Evolutionary conservation across 1,284 basidiomycete species (phyloP).

Genomic region (Malassezia vespertilionis): DNA sequence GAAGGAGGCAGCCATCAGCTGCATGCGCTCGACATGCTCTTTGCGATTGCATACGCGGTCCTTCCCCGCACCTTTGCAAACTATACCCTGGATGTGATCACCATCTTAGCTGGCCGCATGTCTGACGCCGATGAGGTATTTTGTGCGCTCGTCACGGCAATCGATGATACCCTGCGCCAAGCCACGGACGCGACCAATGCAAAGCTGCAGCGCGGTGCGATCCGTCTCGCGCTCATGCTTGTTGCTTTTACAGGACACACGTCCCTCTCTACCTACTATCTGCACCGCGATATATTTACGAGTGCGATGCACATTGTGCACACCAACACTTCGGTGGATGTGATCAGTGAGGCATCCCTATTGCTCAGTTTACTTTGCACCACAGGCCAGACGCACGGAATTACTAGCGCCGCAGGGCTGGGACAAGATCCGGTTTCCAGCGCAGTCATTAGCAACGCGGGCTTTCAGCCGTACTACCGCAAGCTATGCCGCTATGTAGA

Average conservation of each 20-base stretch:
- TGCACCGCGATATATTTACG: constrained; percentile 35
- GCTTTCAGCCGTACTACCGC: constrained; percentile 16
- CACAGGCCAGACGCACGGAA: constrained; percentile 24
- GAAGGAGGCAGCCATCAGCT: constrained; percentile 26
- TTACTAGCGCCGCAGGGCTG: background rate
- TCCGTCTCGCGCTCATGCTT: constrained; percentile 32
- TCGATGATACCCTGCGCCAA: constrained; percentile 28
- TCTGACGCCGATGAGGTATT: constrained; percentile 42
- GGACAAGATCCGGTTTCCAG: constrained; percentile 6
- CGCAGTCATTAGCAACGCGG: constrained; percentile 1
- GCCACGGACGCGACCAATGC: constrained; percentile 14
- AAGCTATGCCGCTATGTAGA: constrained; percentile 10
- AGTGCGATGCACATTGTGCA: constrained; percentile 23
- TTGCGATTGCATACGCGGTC: constrained; percentile 32
- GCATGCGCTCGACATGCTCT: constrained; percentile 35
- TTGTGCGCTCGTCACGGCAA: constrained; percentile 27
- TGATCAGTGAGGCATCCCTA: constrained; percentile 30
- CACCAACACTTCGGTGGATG: constrained; percentile 18
- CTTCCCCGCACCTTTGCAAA: constrained; percentile 35
- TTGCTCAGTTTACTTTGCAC: constrained; percentile 36
- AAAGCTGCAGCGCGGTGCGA: constrained; percentile 21
- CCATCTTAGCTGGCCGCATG: constrained; percentile 39
- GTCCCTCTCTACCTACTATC: constrained; percentile 35
- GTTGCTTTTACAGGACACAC: constrained; percentile 28
- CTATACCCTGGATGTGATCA: constrained; percentile 37